Evolutionary conservation across 2,329 filamentous ascomycete genomes (phyloP).

Genomic region (Neurospora crassa): DNA sequence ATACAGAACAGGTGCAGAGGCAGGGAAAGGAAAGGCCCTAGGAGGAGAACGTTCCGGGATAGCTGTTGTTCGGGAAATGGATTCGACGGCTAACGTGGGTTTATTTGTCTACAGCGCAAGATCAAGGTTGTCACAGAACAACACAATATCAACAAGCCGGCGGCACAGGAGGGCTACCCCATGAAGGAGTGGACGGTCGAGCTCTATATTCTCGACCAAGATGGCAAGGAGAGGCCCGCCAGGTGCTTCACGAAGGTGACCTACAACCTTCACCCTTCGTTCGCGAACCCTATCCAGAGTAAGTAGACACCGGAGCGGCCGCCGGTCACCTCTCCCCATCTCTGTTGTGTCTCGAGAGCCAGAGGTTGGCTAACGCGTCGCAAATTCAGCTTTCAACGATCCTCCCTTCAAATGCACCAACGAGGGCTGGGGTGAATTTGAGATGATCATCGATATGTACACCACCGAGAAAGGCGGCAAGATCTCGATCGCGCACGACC

Average conservation of each 20-base stretch:
- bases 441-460: constrained; percentile 78
- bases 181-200: constrained; percentile 89
- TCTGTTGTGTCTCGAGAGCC: not conserved
- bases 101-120: constrained; percentile 55
- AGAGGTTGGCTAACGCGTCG: constrained; percentile 10
- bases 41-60: not conserved
- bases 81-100: constrained; percentile 6
- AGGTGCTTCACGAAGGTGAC: constrained; percentile 84
- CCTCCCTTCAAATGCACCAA: constrained; percentile 85
- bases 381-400: constrained; percentile 58
- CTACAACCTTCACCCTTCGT: constrained; percentile 90
- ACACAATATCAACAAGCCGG: constrained; percentile 71
- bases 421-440: constrained; percentile 98
- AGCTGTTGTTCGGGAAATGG: not conserved
- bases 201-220: constrained; percentile 74
- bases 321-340: not conserved
- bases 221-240: constrained; percentile 74
- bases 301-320: constrained; percentile 26
- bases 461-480: constrained; percentile 81
- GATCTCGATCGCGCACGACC: constrained; percentile 70
- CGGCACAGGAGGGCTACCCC: constrained; percentile 77
- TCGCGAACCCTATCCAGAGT: constrained; percentile 81
- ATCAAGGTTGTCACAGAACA: constrained; percentile 93
- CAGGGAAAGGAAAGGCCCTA: not conserved
- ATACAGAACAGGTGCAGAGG: constrained; percentile 2